phyloP scores from a whole-genome alignment of 805 yeast genomes.

The Starmerella etchellsii region DNA sequence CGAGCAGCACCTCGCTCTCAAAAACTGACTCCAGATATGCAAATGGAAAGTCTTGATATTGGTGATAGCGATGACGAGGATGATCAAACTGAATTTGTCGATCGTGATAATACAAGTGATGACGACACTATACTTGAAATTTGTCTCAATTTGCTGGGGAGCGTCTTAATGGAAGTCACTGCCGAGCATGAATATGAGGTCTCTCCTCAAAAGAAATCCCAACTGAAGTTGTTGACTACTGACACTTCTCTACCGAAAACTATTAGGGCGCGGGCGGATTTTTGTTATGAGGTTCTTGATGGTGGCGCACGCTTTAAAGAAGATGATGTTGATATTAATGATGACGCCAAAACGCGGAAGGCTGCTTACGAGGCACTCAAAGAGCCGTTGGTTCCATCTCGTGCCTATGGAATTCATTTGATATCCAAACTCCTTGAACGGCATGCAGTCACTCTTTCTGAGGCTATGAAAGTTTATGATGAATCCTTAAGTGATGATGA shows the following conservation, averaged over 20 bases:
- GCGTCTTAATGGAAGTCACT: slow-evolving; percentile 23
- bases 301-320: slow-evolving; percentile 1
- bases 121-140: slow-evolving; percentile 26
- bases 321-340: slow-evolving; percentile 12
- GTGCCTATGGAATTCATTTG: slow-evolving; percentile 71
- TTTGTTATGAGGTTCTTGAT: slow-evolving; percentile 17
- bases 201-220: slow-evolving; percentile 10
- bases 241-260: not conserved
- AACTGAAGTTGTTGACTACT: not conserved
- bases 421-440: slow-evolving; percentile 43
- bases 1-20: slow-evolving; percentile 15
- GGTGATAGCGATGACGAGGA: slow-evolving; percentile 11
- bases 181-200: slow-evolving; percentile 10
- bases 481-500: slow-evolving; percentile 61
- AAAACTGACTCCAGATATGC: slow-evolving; percentile 14
- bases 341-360: slow-evolving; percentile 27
- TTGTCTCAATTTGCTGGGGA: slow-evolving; percentile 25
- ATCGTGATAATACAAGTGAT: slow-evolving; percentile 20
- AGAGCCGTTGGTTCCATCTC: slow-evolving; percentile 69
- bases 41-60: slow-evolving; percentile 8
- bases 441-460: slow-evolving; percentile 35
- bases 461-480: slow-evolving; percentile 49
- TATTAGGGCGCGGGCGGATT: slow-evolving; percentile 16
- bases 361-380: slow-evolving; percentile 55
- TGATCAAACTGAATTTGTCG: slow-evolving; percentile 19